These are phyloP conservation scores for Yarrowia galli DNA, from an alignment of 1,139 yeast genomes.

Conservation along the genomic window DNA sequence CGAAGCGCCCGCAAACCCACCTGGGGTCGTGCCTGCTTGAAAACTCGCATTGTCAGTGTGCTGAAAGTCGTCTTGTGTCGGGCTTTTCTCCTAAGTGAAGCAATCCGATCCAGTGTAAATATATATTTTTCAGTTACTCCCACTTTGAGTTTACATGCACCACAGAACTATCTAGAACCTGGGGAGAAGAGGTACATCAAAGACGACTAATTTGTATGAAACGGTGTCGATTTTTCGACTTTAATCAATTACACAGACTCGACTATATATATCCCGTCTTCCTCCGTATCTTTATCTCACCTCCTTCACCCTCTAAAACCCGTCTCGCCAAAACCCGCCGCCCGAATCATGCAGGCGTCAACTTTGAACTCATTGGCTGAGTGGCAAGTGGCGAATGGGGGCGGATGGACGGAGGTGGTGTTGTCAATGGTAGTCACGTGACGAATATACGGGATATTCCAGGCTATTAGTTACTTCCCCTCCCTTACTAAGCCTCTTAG, in stretches of 20 bases:
- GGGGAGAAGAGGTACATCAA: neutral
- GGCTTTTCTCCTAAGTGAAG: neutral
- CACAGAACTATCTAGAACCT: slow-evolving; percentile 6
- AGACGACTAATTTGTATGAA: neutral
- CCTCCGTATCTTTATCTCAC: too few relatives aligned
- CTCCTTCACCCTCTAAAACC: too few relatives aligned
- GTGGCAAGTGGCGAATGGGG: neutral
- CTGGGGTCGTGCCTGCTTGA: slow-evolving; percentile 22
- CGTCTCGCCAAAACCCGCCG: neutral
- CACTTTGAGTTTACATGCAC: neutral
- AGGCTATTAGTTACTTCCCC: too few relatives aligned
- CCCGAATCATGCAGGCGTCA: slow-evolving; percentile 19
- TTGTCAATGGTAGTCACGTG: too few relatives aligned
- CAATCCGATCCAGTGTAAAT: neutral
- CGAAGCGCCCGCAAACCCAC: slow-evolving; percentile 25
- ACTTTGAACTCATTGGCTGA: slow-evolving; percentile 7
- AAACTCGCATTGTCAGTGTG: slow-evolving; percentile 19
- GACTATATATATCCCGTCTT: too few relatives aligned
- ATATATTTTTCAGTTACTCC: slow-evolving; percentile 12
- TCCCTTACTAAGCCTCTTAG: too few relatives aligned
- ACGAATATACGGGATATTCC: too few relatives aligned
- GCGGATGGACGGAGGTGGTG: neutral
- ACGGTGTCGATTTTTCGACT: neutral
- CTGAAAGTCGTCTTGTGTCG: too few relatives aligned
- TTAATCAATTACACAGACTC: neutral